A percentile compares a stretch with the other conserved stretches of the same genome.
These are phyloP conservation scores for Hymenotorrendiella dingleyae DNA, from an alignment of 2,329 filamentous ascomycete genomes.

Conservation along the genomic window DNA sequence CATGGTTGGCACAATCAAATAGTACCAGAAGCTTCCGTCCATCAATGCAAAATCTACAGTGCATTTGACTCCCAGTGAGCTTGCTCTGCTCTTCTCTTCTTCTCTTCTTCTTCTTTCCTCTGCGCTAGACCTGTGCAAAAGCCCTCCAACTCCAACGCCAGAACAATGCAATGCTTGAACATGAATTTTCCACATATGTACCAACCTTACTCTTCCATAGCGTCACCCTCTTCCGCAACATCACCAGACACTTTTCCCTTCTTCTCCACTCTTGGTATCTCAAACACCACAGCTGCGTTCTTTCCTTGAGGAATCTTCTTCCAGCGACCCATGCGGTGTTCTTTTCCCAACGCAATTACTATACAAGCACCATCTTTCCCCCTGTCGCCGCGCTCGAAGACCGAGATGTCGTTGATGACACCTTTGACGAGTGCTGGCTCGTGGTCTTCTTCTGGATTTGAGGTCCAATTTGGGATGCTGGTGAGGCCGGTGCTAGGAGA, in stretches of 20 bases:
- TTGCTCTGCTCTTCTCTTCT: too few species aligned
- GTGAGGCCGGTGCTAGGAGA: slow-evolving; percentile 6
- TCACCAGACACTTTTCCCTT: slow-evolving; percentile 15
- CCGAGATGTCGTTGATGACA: slow-evolving; percentile 79
- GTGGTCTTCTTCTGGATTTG: slow-evolving; percentile 6
- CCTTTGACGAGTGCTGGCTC: slow-evolving; percentile 41
- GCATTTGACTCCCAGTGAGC: too few species aligned
- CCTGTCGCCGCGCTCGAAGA: slow-evolving; percentile 78
- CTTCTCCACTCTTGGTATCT: slow-evolving; percentile 51
- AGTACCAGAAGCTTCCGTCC: too few species aligned
- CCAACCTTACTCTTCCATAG: slow-evolving; percentile 4
- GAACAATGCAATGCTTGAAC: too few species aligned
- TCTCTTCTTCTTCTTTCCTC: too few species aligned
- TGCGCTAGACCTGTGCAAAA: too few species aligned
- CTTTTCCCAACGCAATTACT: slow-evolving; percentile 78
- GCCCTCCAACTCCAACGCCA: slow-evolving; percentile 3
- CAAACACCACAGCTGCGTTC: slow-evolving; percentile 85
- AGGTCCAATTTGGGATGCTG: too few species aligned
- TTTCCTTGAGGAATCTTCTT: slow-evolving; percentile 52
- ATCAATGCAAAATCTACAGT: too few species aligned
- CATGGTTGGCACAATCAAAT: too few species aligned
- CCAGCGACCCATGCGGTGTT: slow-evolving; percentile 83
- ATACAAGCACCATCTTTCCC: slow-evolving; percentile 75
- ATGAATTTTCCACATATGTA: too few species aligned
- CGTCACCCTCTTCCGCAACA: background rate